Base-by-base conservation (phyloP, 2,329 filamentous ascomycete genomes). In the Myriosclerotinia scirpicola region DNA sequence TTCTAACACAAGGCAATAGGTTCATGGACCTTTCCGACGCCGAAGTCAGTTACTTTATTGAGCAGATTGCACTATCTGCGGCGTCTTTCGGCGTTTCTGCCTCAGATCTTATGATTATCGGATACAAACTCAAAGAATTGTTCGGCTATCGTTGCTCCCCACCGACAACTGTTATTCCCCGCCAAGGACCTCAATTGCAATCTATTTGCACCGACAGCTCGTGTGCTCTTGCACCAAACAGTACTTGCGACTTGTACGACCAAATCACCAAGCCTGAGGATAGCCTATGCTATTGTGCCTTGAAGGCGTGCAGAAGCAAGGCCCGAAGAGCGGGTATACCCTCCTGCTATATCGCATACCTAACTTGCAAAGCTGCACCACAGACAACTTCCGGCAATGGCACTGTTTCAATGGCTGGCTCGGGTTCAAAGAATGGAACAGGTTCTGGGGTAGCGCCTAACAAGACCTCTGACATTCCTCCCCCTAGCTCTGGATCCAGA, bases 11-110 rank as follows among this genome's bases (percentile, higher is more conserved):
- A 34, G 30, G 44, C 1, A 0, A 22, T 34, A 74, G 71, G 74
- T 86, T 84, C 79, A 88, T 88, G 86, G 79, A 79, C 67, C 80
- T 88, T 55, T 77, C 81, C 72, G 73, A 77, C 38, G 75, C 77
- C 64, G 80, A 88, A 73, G 75, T 86, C 50, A 81, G 79, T 40
- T 88, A 87, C 78, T 88, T 88, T 78, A 83, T 87, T 73, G 69
- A 79, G 54, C 85, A 88, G 75, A 83, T 88, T 65, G 84, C 80
- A 38, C 75, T 85, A 15, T 79, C 85, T 6, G 85, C 83, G 8
- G 77, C 80, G 48, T 86, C 84, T 1, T 86, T 88, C 70, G 86
- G 86, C 52, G 84, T 88, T 53, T 78, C 82, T n/a, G 71, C 80
- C 15, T 79, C 78, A 3, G 86, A 88, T 72, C 77, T 86, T 58